Evolutionary conservation across 108 stramenopile genomes (phyloP).

Genomic region (Seminavis robusta): DNA sequence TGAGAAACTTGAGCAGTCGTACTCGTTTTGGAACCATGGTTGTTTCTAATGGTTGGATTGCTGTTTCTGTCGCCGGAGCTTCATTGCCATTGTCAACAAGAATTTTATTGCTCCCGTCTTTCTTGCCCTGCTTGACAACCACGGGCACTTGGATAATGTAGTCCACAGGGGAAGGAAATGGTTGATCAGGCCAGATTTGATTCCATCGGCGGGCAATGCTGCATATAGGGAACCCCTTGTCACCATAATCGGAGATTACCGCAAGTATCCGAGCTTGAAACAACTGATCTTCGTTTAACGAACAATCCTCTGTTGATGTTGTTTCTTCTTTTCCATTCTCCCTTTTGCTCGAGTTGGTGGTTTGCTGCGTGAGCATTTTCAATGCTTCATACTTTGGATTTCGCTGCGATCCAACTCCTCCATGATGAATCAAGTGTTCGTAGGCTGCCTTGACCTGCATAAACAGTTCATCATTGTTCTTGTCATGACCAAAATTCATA

Average conservation of each 20-base stretch:
- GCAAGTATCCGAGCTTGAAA: slow-evolving; percentile 74
- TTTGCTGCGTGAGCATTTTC: slow-evolving; percentile 1
- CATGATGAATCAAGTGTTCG: slow-evolving; percentile 35
- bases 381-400: slow-evolving; percentile 50
- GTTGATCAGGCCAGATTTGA: slow-evolving; percentile 81
- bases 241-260: slow-evolving; percentile 76
- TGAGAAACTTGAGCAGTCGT: no score
- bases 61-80: no score
- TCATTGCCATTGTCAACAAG: no score
- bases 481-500: background rate
- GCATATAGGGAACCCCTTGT: slow-evolving; percentile 61
- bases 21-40: no score
- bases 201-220: slow-evolving; percentile 72
- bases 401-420: slow-evolving; percentile 37
- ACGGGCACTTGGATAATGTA: no score
- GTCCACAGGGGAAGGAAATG: slow-evolving; percentile 46
- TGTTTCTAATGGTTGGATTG: no score
- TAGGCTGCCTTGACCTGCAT: slow-evolving; percentile 34
- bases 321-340: background rate
- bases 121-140: no score
- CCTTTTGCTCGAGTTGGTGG: background rate
- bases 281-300: slow-evolving; percentile 20
- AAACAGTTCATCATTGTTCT: slow-evolving; percentile 20
- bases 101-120: no score
- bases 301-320: background rate